A percentile compares a stretch with the other conserved stretches of the same genome.
phyloP scores from a whole-genome alignment of 495 filamentous ascomycete species.

The Choiromyces venosus region DNA sequence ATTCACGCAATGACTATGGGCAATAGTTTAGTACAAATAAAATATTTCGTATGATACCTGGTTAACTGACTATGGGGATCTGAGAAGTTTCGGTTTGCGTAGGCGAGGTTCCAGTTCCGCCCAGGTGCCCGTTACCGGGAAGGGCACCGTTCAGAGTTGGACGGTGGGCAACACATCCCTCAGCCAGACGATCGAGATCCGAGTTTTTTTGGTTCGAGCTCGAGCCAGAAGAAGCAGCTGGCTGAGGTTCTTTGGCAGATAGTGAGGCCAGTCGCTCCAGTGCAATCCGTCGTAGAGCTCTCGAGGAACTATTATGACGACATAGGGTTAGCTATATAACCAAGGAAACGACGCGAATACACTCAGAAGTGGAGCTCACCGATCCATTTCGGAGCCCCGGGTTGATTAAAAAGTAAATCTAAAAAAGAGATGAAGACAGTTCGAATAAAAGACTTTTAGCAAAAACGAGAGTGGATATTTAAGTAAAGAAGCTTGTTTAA shows the following conservation, averaged over 20 bases:
- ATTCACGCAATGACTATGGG: constrained; percentile 63
- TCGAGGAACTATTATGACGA: constrained; percentile 20
- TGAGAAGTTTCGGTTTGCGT: constrained; percentile 45
- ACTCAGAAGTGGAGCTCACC: neutral
- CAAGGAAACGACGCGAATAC: neutral
- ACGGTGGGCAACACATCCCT: constrained; percentile 31
- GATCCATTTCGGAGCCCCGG: neutral
- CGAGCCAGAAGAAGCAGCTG: neutral
- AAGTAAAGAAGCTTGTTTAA: constrained; percentile 11
- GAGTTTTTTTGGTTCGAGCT: constrained; percentile 20
- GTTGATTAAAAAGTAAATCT: neutral
- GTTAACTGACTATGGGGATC: constrained; percentile 51
- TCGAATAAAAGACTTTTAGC: neutral
- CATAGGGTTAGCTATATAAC: neutral
- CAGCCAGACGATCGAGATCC: constrained; percentile 35
- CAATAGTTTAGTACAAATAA: constrained; percentile 37
- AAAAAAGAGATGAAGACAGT: neutral
- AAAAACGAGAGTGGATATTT: constrained; percentile 9
- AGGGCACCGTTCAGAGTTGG: constrained; percentile 9
- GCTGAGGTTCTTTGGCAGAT: constrained; percentile 27
- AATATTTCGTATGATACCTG: neutral
- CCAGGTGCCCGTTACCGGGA: constrained; percentile 44
- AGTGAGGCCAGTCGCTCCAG: constrained; percentile 37
- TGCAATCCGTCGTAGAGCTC: constrained; percentile 39
- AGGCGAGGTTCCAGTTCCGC: constrained; percentile 45